These are phyloP conservation scores for Stemphylium lycopersici DNA, from an alignment of 2,329 filamentous ascomycete genomes.

Conservation along the genomic window DNA sequence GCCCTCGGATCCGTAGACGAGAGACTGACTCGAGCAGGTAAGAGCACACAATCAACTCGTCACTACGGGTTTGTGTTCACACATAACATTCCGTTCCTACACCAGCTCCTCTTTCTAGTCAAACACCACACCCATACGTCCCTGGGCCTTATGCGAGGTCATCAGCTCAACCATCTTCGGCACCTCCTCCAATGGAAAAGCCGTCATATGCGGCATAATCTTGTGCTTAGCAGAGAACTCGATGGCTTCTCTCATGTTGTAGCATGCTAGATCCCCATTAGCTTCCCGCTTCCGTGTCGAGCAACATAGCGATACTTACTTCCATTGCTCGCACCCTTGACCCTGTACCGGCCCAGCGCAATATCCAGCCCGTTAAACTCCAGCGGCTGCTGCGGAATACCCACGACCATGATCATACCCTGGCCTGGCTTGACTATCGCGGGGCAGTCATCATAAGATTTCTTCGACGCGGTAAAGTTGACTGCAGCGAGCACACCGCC, in stretches of 20 bases:
- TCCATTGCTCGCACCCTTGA: constrained; percentile 44
- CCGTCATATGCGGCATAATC: constrained; percentile 39
- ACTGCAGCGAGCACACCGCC: constrained; percentile 41
- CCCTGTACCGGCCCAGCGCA: constrained; percentile 32
- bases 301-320: constrained; percentile 26
- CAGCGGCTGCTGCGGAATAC: constrained; percentile 40
- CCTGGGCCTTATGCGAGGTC: constrained; percentile 39
- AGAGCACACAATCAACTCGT: background rate
- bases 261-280: constrained; percentile 50
- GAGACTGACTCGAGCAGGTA: too few relatives aligned
- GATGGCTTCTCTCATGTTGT: constrained; percentile 44
- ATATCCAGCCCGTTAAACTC: constrained; percentile 43
- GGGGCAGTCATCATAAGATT: constrained; percentile 43
- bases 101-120: constrained; percentile 9
- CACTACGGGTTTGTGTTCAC: too few relatives aligned
- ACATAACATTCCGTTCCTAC: background rate
- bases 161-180: constrained; percentile 46
- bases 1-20: too few relatives aligned
- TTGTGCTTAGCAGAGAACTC: constrained; percentile 44
- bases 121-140: constrained; percentile 41
- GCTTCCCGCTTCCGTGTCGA: constrained; percentile 26
- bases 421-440: constrained; percentile 37
- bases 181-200: constrained; percentile 39
- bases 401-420: constrained; percentile 44
- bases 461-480: constrained; percentile 42